Evolutionary conservation across 225 moss, liverwort and hornwort species (phyloP).

Genomic region (Rhytidiadelphus loreus): DNA sequence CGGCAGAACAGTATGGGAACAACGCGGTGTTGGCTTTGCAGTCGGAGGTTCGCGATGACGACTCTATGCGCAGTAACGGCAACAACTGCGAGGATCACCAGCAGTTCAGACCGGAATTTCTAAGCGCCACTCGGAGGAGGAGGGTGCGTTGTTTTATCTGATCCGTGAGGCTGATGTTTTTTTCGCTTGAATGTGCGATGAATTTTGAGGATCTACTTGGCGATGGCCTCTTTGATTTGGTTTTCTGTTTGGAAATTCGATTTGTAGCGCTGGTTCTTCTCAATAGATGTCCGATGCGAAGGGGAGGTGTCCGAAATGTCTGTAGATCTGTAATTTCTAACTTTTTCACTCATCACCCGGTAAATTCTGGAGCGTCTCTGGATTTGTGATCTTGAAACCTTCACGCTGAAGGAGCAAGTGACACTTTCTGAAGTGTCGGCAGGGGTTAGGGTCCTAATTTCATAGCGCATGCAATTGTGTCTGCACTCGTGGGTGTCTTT

Average conservation of each 20-base stretch:
- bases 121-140: background rate
- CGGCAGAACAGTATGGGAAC: background rate
- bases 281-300: background rate
- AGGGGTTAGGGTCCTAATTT: background rate
- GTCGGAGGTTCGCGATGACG: constrained; percentile 3
- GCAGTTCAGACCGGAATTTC: background rate
- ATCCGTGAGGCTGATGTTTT: background rate
- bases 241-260: background rate
- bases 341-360: background rate
- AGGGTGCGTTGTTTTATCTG: background rate
- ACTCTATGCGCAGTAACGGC: background rate
- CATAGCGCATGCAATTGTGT: background rate
- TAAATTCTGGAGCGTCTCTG: background rate
- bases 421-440: background rate
- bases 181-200: background rate
- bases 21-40: background rate
- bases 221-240: too few relatives aligned
- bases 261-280: background rate
- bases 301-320: background rate
- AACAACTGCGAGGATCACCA: background rate
- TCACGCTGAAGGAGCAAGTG: background rate
- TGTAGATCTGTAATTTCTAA: background rate
- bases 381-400: background rate
- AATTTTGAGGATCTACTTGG: background rate
- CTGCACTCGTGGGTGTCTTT: background rate